Conservation (phyloP, 1,139 yeast species). For the Schizosaccharomyces versatilis region DNA sequence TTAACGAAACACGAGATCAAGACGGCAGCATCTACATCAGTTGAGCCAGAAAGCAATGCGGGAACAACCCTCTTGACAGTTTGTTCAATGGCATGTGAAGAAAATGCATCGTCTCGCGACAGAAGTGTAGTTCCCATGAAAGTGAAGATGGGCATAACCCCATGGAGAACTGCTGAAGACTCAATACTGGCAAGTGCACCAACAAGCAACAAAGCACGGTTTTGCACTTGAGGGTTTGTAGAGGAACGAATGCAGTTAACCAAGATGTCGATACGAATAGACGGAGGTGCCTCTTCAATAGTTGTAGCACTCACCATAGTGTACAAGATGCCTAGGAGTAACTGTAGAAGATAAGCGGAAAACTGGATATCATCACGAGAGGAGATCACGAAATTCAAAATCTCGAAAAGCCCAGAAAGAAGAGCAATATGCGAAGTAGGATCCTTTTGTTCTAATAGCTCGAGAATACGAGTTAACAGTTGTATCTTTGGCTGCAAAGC, state of each 20-base stretch:
- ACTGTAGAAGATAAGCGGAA: slow-evolving; percentile 73
- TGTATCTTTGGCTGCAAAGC: slow-evolving; percentile 24
- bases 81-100: slow-evolving; percentile 77
- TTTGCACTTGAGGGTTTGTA: slow-evolving; percentile 83
- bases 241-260: slow-evolving; percentile 80
- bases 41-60: slow-evolving; percentile 33
- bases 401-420: slow-evolving; percentile 32
- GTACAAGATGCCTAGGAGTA: slow-evolving; percentile 69
- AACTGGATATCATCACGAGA: slow-evolving; percentile 69
- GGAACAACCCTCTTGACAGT: slow-evolving; percentile 82
- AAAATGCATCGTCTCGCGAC: slow-evolving; percentile 89
- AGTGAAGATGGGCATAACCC: slow-evolving; percentile 96
- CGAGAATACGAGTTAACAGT: slow-evolving; percentile 58
- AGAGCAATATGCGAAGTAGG: slow-evolving; percentile 24
- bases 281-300: slow-evolving; percentile 31
- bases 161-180: slow-evolving; percentile 79
- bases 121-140: slow-evolving; percentile 97
- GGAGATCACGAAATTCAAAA: slow-evolving; percentile 60
- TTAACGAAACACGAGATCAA: slow-evolving; percentile 71
- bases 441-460: slow-evolving; percentile 40
- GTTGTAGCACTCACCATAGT: slow-evolving; percentile 31
- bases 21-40: slow-evolving; percentile 34
- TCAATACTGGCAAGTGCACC: slow-evolving; percentile 72
- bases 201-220: slow-evolving; percentile 58
- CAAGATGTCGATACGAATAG: slow-evolving; percentile 68